phyloP scores from a whole-genome alignment of 2,329 filamentous ascomycete species.

The Plenodomus biglobosus region DNA sequence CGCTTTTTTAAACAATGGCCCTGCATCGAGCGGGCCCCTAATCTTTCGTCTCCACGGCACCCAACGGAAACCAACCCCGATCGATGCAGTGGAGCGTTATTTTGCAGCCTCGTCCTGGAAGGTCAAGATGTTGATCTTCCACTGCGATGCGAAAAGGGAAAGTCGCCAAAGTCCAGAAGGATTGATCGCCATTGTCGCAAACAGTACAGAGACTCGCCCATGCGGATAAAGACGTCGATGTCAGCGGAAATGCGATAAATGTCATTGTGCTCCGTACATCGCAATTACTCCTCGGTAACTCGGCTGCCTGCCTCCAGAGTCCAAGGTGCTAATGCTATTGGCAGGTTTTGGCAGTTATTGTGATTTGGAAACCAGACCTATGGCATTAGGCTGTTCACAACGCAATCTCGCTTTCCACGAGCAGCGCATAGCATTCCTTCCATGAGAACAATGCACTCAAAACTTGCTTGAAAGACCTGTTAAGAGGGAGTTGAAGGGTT shows the following conservation, averaged over 20 bases:
- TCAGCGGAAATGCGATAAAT: conserved; percentile 4
- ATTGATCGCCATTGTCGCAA: neutral
- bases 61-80: conserved; percentile 8
- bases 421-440: neutral
- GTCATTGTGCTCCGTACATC: conserved; percentile 22
- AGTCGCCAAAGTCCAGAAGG: neutral
- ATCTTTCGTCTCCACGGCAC: conserved; percentile 15
- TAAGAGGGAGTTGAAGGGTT: too few relatives aligned
- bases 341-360: neutral
- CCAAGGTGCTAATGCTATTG: conserved; percentile 6
- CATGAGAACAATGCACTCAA: neutral
- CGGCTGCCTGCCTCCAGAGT: conserved; percentile 14
- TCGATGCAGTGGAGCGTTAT: conserved; percentile 12
- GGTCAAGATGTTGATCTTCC: neutral
- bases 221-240: neutral
- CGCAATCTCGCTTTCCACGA: neutral
- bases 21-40: conserved; percentile 15
- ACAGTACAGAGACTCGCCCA: neutral
- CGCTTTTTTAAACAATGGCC: conserved; percentile 38
- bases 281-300: conserved; percentile 17
- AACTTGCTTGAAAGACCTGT: neutral
- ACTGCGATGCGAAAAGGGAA: neutral
- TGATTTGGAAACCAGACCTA: neutral
- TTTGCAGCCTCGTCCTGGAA: conserved; percentile 11
- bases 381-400: neutral